Percentiles rank a stretch among this genome's conserved stretches.
phyloP scores from a whole-genome alignment of 169 alveolate genomes.

The Babesia bovis region DNA sequence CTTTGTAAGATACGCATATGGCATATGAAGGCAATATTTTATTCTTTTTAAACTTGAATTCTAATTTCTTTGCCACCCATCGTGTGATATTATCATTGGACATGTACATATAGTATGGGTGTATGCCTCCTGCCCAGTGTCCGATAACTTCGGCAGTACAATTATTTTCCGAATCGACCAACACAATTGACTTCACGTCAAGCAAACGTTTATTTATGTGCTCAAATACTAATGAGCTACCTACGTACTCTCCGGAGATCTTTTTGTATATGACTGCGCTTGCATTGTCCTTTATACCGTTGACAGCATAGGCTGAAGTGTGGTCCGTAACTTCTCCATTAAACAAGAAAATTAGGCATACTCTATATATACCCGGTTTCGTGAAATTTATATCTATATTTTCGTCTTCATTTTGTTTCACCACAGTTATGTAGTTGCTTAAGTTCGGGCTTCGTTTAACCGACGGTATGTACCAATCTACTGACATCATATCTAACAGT shows the following conservation, averaged over 20 bases:
- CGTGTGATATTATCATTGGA: not conserved
- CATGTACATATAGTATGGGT: constrained; percentile 8
- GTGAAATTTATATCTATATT: not conserved
- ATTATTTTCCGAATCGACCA: constrained; percentile 9
- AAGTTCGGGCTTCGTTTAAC: constrained; percentile 11
- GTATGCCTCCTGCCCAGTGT: constrained; percentile 20
- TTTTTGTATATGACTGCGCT: constrained; percentile 19
- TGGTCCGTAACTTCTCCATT: constrained; percentile 15
- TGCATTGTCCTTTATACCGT: constrained; percentile 30
- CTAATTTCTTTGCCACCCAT: constrained; percentile 13
- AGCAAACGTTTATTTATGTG: not conserved
- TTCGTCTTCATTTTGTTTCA: not conserved
- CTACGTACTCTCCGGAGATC: constrained; percentile 1
- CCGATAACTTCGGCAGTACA: constrained; percentile 27
- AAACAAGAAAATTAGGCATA: constrained; percentile 6
- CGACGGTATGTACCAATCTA: constrained; percentile 11
- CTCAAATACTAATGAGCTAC: constrained; percentile 23
- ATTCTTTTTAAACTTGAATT: not conserved
- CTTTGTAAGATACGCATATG: constrained; percentile 23
- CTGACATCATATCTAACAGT: constrained; percentile 13
- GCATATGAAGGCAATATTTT: not conserved
- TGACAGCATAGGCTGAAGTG: not conserved
- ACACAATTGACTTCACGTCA: constrained; percentile 9
- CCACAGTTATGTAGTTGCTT: not conserved
- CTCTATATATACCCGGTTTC: constrained; percentile 16